These are phyloP conservation scores for Panaeolus papilionaceus DNA, from an alignment of 768 basidiomycete genomes.

Conservation along the genomic window DNA sequence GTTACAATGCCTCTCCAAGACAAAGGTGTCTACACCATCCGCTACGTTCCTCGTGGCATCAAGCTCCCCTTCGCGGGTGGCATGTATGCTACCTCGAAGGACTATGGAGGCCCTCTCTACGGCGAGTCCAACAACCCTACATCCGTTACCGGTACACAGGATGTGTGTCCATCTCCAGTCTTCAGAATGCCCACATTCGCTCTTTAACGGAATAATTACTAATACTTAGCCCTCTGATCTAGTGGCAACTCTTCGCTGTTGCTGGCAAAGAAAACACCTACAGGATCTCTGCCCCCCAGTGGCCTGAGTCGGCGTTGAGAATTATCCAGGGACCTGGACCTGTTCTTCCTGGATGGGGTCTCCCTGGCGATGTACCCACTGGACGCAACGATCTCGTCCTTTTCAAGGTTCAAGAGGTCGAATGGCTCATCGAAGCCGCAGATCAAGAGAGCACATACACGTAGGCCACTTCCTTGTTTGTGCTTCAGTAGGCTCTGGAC, in stretches of 20 bases:
- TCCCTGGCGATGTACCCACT: not conserved
- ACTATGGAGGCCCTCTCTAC: not conserved
- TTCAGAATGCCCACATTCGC: not conserved
- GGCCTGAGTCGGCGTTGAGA: not conserved
- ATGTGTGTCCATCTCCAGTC: not conserved
- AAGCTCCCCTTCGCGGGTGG: not conserved
- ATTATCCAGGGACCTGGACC: not conserved
- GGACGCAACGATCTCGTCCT: not conserved
- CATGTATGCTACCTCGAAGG: conserved; percentile 1
- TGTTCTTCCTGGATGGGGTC: not conserved
- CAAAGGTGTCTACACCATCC: not conserved
- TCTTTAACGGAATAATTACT: too few species aligned
- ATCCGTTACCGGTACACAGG: not conserved
- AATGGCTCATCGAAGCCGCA: not conserved
- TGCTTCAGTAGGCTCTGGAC: not conserved
- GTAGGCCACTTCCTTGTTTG: not conserved
- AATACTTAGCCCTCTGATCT: too few species aligned
- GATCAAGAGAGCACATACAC: not conserved
- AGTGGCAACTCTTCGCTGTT: not conserved
- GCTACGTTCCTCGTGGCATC: not conserved
- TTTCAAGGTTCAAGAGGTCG: not conserved
- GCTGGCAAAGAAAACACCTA: not conserved
- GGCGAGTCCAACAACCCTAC: not conserved
- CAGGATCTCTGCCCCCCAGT: not conserved
- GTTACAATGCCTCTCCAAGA: not conserved